phyloP scores from a whole-genome alignment of 1,139 yeast species.

The Scheffersomyces illinoinensis region DNA sequence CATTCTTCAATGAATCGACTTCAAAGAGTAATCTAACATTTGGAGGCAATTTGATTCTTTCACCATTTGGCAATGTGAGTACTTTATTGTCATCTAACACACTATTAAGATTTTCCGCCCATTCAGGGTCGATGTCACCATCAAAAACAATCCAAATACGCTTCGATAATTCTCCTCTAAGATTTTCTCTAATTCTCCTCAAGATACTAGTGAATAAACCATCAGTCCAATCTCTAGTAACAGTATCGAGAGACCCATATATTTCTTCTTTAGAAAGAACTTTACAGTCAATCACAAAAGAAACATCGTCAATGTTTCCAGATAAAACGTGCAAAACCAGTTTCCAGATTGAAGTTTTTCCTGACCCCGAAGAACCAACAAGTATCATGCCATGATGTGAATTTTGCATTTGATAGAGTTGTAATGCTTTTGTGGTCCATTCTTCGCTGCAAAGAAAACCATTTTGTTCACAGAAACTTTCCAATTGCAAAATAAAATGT shows the following conservation, averaged over 20 bases:
- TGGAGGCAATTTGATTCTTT: conserved; percentile 66
- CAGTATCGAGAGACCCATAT: conserved; percentile 69
- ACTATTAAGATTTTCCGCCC: conserved; percentile 92
- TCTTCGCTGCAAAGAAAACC: conserved; percentile 28
- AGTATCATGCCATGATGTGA: conserved; percentile 80
- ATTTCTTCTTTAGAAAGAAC: conserved; percentile 65
- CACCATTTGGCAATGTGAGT: conserved; percentile 88
- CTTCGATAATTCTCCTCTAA: conserved; percentile 58
- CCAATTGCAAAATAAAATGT: conserved; percentile 16
- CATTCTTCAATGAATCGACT: conserved; percentile 60
- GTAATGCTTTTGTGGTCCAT: conserved; percentile 62
- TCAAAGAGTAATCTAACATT: conserved; percentile 76
- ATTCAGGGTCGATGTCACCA: conserved; percentile 91
- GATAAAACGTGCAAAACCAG: conserved; percentile 47
- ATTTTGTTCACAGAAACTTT: conserved; percentile 11
- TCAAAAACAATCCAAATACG: conserved; percentile 83
- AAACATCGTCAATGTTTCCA: conserved; percentile 32
- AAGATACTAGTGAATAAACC: conserved; percentile 76
- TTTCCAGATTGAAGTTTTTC: conserved; percentile 64
- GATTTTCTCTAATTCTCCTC: conserved; percentile 57
- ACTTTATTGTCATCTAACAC: conserved; percentile 85
- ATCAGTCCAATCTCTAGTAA: conserved; percentile 92
- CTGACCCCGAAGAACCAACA: conserved; percentile 76
- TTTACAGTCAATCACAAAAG: conserved; percentile 69
- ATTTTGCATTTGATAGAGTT: conserved; percentile 62